Conservation (phyloP, 1,139 yeast species). For the Entelexis sorbosivorans region DNA sequence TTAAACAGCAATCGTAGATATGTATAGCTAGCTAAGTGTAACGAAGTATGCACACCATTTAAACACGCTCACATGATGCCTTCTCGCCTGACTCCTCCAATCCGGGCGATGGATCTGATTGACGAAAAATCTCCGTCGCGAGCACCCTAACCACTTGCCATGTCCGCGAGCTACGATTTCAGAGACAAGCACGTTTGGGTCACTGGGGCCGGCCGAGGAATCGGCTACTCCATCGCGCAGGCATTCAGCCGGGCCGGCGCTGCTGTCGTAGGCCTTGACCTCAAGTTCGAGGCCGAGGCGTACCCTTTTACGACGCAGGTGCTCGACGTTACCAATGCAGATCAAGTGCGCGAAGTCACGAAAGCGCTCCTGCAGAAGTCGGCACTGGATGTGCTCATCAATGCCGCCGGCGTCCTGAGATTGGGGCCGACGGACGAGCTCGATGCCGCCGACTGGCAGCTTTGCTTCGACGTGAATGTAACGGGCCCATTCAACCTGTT, state of each 20-base stretch:
- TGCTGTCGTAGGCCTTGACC: conserved; percentile 13
- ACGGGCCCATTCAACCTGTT: conserved; percentile 15
- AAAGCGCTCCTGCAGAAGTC: neutral
- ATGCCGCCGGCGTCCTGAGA: conserved; percentile 16
- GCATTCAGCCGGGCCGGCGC: conserved; percentile 15
- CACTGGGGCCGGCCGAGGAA: conserved; percentile 18
- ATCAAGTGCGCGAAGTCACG: neutral
- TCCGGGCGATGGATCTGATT: neutral
- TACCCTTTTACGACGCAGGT: conserved; percentile 7
- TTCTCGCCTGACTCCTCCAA: neutral
- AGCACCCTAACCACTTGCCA: conserved; percentile 4
- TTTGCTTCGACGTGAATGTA: conserved; percentile 15
- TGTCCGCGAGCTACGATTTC: conserved; percentile 15
- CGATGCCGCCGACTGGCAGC: conserved; percentile 10
- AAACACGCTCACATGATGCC: neutral
- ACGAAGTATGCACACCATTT: too few species aligned
- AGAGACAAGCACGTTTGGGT: conserved; percentile 9
- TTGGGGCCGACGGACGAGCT: conserved; percentile 14
- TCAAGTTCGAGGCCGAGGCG: neutral
- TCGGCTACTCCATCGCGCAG: conserved; percentile 11
- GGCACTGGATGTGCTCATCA: conserved; percentile 13
- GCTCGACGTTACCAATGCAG: conserved; percentile 10
- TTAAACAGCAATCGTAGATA: neutral
- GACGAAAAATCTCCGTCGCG: neutral
- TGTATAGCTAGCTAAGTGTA: neutral